Conservation (phyloP, 2,329 filamentous ascomycete genomes). For the Colletotrichum ledebouriae region DNA sequence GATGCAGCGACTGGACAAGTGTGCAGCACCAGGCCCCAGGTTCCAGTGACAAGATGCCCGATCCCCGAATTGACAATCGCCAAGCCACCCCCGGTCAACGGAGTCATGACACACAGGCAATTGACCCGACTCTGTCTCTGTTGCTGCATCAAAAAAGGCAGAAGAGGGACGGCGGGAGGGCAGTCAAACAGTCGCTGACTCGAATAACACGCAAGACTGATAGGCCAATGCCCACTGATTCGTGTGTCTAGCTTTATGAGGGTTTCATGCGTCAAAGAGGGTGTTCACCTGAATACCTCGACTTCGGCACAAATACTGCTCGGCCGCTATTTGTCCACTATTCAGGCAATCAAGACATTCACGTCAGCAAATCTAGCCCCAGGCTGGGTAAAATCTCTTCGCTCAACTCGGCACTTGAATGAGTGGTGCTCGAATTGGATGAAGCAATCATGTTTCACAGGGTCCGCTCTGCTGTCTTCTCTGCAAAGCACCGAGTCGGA, state of each 20-base stretch:
- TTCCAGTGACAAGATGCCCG: conserved; percentile 21
- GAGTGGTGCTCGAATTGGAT: conserved; percentile 22
- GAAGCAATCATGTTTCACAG: conserved; percentile 39
- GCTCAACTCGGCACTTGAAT: conserved; percentile 9
- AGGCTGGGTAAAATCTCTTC: conserved; percentile 9
- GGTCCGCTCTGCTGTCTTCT: conserved; percentile 10
- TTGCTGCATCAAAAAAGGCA: not conserved
- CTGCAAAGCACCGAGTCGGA: conserved; percentile 8
- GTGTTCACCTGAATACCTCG: conserved; percentile 26
- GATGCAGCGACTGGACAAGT: conserved; percentile 30
- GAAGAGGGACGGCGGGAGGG: too few relatives aligned
- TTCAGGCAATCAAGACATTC: conserved; percentile 24
- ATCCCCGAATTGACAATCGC: conserved; percentile 29
- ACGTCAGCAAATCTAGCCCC: conserved; percentile 6
- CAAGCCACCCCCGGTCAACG: conserved; percentile 34
- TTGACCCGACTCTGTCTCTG: conserved; percentile 31
- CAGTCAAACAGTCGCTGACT: conserved; percentile 27
- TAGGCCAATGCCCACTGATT: conserved; percentile 31
- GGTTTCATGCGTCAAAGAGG: conserved; percentile 41
- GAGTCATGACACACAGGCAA: conserved; percentile 37
- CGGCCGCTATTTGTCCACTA: conserved; percentile 1
- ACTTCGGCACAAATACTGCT: conserved; percentile 4
- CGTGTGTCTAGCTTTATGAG: conserved; percentile 37
- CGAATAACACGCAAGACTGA: conserved; percentile 30
- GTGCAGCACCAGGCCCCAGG: not conserved